phyloP scores from a whole-genome alignment of 306 rosid species.

The Fragaria iinumae region DNA sequence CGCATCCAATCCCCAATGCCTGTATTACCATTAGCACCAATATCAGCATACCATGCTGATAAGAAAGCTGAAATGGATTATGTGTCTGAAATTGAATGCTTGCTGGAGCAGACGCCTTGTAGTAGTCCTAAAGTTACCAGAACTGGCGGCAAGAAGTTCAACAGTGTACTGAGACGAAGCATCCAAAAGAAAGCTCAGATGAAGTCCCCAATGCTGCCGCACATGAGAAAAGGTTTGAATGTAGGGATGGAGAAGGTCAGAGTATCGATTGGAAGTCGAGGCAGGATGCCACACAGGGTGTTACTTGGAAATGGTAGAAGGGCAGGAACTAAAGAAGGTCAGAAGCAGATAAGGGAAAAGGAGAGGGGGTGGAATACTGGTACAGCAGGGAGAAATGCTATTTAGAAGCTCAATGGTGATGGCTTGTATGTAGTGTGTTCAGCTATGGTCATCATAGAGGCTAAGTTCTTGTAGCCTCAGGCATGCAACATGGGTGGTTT shows the following conservation, averaged over 20 bases:
- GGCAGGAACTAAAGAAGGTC: conserved; percentile 53
- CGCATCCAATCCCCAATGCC: conserved; percentile 46
- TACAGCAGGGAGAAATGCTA: conserved; percentile 35
- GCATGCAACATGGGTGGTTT: not conserved
- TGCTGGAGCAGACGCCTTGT: conserved; percentile 47
- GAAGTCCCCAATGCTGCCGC: conserved; percentile 71
- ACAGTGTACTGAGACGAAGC: conserved; percentile 71
- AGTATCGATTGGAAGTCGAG: conserved; percentile 83
- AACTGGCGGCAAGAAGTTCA: conserved; percentile 59
- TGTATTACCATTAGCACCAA: conserved; percentile 39
- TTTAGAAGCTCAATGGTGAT: not conserved
- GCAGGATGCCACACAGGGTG: conserved; percentile 61
- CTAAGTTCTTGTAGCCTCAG: conserved; percentile 9
- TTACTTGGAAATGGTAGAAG: conserved; percentile 54
- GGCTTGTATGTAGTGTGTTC: not conserved
- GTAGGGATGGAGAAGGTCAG: conserved; percentile 86
- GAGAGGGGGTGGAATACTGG: conserved; percentile 89
- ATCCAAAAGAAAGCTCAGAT: conserved; percentile 55
- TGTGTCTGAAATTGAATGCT: conserved; percentile 44
- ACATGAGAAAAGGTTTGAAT: conserved; percentile 74
- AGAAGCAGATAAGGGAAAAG: conserved; percentile 73
- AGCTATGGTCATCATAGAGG: not conserved
- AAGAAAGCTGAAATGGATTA: conserved; percentile 43
- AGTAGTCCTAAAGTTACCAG: conserved; percentile 71
- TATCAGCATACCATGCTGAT: conserved; percentile 31